A percentile compares a stretch with the other conserved stretches of the same genome.
phyloP scores from a whole-genome alignment of 2,329 filamentous ascomycete genomes.

The Botrytis pseudocinerea region DNA sequence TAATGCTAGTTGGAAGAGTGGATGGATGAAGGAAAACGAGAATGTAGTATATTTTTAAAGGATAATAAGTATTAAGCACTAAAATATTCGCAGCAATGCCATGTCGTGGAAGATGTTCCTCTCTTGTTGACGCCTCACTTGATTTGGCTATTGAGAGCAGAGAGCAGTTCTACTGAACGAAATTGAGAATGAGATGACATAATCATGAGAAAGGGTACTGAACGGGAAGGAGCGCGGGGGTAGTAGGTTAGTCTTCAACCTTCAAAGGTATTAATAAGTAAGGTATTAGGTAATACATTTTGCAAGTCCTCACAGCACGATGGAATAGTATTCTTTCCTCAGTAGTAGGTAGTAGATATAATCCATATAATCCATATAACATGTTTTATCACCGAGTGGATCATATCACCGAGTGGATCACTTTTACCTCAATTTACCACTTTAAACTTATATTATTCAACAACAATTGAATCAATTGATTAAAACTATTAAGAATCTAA shows the following conservation, averaged over 20 bases:
- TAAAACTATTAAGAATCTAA: too few relatives aligned
- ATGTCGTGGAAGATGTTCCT: neutral
- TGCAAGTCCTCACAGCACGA: too few relatives aligned
- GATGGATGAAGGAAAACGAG: neutral
- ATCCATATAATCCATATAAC: too few relatives aligned
- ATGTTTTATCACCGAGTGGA: too few relatives aligned
- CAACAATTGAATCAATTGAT: too few relatives aligned
- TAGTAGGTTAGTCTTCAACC: neutral
- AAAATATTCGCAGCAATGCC: neutral
- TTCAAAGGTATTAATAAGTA: too few relatives aligned
- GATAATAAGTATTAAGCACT: neutral
- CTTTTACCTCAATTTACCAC: too few relatives aligned
- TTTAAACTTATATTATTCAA: too few relatives aligned
- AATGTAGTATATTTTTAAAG: neutral
- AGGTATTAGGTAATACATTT: neutral
- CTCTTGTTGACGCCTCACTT: neutral
- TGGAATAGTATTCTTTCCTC: too few relatives aligned
- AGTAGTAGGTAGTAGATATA: too few relatives aligned
- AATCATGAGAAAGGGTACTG: neutral
- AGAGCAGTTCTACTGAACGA: too few relatives aligned
- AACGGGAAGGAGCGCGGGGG: neutral
- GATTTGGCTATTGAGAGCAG: neutral
- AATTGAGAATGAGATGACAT: neutral
- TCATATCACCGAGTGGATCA: too few relatives aligned
- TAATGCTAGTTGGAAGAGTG: rapidly evolving